Evolutionary conservation across 805 yeast species (phyloP).

Genomic region (Starmerella ratchasimensis): DNA sequence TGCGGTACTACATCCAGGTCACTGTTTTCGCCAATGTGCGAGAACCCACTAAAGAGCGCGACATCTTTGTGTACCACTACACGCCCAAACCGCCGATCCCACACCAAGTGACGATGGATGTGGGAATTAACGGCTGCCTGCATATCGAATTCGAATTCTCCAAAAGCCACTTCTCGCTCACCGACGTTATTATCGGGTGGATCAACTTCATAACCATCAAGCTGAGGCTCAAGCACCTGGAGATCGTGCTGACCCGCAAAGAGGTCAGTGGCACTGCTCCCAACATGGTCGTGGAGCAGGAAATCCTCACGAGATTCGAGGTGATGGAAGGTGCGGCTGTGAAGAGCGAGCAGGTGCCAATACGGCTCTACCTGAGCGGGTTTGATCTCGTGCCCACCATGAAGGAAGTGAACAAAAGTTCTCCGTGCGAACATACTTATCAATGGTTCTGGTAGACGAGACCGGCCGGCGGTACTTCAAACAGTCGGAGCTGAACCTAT

Average conservation of each 20-base stretch:
- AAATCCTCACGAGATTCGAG: slow-evolving; percentile 77
- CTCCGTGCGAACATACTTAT: slow-evolving; percentile 68
- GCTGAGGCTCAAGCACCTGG: slow-evolving; percentile 90
- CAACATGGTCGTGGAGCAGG: slow-evolving; percentile 66
- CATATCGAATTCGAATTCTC: slow-evolving; percentile 96
- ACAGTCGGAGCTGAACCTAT: slow-evolving; percentile 77
- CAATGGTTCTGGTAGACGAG: slow-evolving; percentile 85
- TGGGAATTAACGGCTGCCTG: slow-evolving; percentile 91
- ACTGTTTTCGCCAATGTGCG: slow-evolving; percentile 65
- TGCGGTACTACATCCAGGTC: slow-evolving; percentile 73
- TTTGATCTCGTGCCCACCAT: slow-evolving; percentile 85
- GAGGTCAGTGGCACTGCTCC: slow-evolving; percentile 81
- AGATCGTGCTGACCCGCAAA: slow-evolving; percentile 67
- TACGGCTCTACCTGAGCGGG: slow-evolving; percentile 80
- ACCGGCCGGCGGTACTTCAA: slow-evolving; percentile 92
- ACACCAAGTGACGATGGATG: slow-evolving; percentile 76
- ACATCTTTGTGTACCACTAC: slow-evolving; percentile 74
- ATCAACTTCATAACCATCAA: slow-evolving; percentile 80
- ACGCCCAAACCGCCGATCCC: slow-evolving; percentile 33
- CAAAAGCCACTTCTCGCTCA: slow-evolving; percentile 64
- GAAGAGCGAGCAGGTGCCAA: slow-evolving; percentile 93
- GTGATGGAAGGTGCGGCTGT: slow-evolving; percentile 99
- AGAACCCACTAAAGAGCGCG: slow-evolving; percentile 75
- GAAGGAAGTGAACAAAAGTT: slow-evolving; percentile 71
- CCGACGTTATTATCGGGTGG: slow-evolving; percentile 87